phyloP scores from a whole-genome alignment of 208 protist species.

The Wallacemonas rigidus region DNA sequence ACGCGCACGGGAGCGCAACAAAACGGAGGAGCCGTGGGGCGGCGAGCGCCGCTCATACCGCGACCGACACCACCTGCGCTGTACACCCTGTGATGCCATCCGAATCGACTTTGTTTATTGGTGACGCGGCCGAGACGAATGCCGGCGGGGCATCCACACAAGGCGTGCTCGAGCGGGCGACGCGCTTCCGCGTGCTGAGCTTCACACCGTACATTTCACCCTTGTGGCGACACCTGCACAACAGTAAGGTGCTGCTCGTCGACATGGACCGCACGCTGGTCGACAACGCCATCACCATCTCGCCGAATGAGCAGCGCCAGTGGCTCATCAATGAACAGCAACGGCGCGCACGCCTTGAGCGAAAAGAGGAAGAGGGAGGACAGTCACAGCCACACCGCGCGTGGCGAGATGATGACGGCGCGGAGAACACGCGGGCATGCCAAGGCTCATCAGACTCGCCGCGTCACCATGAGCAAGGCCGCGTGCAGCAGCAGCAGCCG shows the following conservation, averaged over 20 bases:
- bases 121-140: background rate
- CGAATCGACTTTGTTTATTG: background rate
- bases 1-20: too few relatives aligned
- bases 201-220: constrained; percentile 67
- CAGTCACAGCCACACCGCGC: background rate
- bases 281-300: constrained; percentile 68
- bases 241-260: constrained; percentile 69
- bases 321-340: constrained; percentile 6
- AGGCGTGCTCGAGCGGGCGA: background rate
- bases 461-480: too few relatives aligned
- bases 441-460: too few relatives aligned
- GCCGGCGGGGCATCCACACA: background rate
- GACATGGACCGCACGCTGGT: constrained; percentile 88
- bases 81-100: background rate
- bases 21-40: too few relatives aligned
- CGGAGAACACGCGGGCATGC: too few relatives aligned
- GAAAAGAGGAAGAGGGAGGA: background rate
- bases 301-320: constrained; percentile 20
- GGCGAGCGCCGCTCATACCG: too few relatives aligned
- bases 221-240: constrained; percentile 57
- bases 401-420: background rate
- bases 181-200: constrained; percentile 27
- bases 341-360: background rate
- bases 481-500: background rate
- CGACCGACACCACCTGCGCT: background rate